Percentiles rank a stretch among this genome's conserved stretches.
phyloP scores from a whole-genome alignment of 1,284 basidiomycete species.

The Leccinum pachyderme region DNA sequence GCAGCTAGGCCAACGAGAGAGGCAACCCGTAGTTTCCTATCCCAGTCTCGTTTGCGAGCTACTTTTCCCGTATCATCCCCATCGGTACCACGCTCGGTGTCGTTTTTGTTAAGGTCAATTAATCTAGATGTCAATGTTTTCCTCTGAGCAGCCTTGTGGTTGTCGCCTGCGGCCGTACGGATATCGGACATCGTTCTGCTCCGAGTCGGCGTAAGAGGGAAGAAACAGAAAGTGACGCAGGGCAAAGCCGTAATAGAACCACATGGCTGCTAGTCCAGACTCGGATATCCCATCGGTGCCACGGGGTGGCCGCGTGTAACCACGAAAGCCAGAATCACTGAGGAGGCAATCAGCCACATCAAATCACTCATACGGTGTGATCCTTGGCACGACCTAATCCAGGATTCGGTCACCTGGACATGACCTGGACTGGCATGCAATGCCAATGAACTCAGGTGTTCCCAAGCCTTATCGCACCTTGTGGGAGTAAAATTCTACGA shows the following conservation, averaged over 20 bases:
- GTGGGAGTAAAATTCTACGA: neutral
- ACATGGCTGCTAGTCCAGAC: neutral
- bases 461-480: slow-evolving; percentile 1
- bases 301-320: slow-evolving; percentile 4
- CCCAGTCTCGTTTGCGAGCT: slow-evolving; percentile 14
- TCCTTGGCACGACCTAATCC: neutral
- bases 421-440: neutral
- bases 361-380: neutral
- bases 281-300: neutral
- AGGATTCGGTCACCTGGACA: neutral
- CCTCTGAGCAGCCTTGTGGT: slow-evolving; percentile 18
- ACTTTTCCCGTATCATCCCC: slow-evolving; percentile 24
- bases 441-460: neutral
- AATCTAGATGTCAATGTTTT: slow-evolving; percentile 15
- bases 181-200: slow-evolving; percentile 20
- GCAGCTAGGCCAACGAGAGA: slow-evolving; percentile 52
- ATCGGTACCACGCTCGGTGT: slow-evolving; percentile 11
- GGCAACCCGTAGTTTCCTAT: slow-evolving; percentile 37
- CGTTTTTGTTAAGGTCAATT: slow-evolving; percentile 21
- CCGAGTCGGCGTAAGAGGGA: neutral
- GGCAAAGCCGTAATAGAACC: neutral
- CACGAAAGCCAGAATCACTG: neutral
- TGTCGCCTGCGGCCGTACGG: neutral
- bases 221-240: neutral
- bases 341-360: neutral